phyloP scores from a whole-genome alignment of 2,329 filamentous ascomycete species.

The Acrodontium crateriforme region DNA sequence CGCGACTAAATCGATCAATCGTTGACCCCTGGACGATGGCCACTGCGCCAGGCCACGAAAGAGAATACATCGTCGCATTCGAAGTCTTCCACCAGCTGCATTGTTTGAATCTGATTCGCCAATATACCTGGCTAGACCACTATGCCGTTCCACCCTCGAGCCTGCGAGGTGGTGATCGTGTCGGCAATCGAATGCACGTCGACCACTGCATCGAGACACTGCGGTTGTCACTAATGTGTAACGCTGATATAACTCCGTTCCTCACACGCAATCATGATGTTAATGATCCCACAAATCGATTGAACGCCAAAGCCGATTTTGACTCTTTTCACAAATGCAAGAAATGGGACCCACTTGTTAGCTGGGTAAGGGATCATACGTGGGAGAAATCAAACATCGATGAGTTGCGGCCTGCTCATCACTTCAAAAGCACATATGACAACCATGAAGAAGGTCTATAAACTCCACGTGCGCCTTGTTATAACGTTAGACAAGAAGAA shows the following conservation, averaged over 20 bases:
- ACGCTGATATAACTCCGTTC: background rate
- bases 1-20: no score
- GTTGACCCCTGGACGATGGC: no score
- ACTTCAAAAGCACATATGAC: no score
- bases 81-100: background rate
- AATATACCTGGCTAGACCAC: background rate
- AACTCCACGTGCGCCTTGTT: no score
- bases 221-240: background rate
- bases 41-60: no score
- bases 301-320: constrained; percentile 1
- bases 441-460: no score
- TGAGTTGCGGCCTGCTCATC: no score
- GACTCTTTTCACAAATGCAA: background rate
- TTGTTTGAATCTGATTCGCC: background rate
- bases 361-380: background rate
- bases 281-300: no score
- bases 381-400: background rate
- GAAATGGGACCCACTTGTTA: background rate
- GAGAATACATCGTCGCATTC: background rate
- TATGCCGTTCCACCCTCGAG: background rate
- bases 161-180: background rate
- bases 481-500: no score
- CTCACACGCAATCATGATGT: no score
- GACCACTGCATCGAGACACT: constrained; percentile 1
- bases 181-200: background rate